Conservation (phyloP, 1,284 basidiomycete species). For the Puccinia hordei region DNA sequence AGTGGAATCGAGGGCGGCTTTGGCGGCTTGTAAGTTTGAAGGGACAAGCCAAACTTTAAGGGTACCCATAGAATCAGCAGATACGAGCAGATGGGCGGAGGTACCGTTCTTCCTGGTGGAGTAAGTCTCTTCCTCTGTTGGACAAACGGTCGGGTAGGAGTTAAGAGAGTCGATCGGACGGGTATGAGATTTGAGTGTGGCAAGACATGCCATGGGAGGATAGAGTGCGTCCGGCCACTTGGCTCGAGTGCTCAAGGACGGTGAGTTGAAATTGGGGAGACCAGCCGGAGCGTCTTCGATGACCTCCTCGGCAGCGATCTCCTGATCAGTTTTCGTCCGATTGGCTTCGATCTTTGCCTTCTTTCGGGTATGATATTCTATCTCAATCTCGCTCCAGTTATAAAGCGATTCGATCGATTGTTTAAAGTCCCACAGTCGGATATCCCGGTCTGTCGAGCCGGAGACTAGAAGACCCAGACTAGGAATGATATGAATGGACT, state of each 20-base stretch:
- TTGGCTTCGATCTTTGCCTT: conserved; percentile 9
- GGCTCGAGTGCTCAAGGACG: not conserved
- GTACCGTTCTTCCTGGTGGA: not conserved
- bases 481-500: conserved; percentile 41
- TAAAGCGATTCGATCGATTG: not conserved
- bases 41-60: conserved; percentile 40
- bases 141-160: conserved; percentile 1
- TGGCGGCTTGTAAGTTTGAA: not conserved
- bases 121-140: conserved; percentile 13
- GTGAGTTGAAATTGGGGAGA: conserved; percentile 2
- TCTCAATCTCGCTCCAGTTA: conserved; percentile 31
- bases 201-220: conserved; percentile 10
- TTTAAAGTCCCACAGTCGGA: conserved; percentile 38
- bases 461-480: conserved; percentile 17
- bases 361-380: conserved; percentile 6
- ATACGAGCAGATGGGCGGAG: conserved; percentile 29
- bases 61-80: conserved; percentile 45
- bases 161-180: conserved; percentile 38
- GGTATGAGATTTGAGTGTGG: conserved; percentile 41
- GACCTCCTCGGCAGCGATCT: not conserved
- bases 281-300: not conserved
- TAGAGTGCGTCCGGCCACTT: conserved; percentile 13
- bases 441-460: conserved; percentile 45
- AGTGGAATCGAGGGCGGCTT: conserved; percentile 69
- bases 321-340: not conserved